phyloP scores from a whole-genome alignment of 2,329 filamentous ascomycete species.

The Penicillium sp. region DNA sequence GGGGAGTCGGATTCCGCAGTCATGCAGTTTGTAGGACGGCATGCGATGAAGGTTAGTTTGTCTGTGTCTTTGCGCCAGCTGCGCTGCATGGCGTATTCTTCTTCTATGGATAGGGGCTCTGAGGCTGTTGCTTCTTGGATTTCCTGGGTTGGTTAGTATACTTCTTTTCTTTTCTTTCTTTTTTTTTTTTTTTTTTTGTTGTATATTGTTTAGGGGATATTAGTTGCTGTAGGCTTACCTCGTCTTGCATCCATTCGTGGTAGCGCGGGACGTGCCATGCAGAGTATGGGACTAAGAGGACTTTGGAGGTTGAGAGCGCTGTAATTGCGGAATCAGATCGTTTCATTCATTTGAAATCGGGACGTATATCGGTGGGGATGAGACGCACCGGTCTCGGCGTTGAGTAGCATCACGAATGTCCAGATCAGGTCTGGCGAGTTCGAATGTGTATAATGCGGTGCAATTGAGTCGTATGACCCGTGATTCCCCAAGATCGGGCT shows the following conservation, averaged over 20 bases:
- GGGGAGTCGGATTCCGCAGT: conserved; percentile 51
- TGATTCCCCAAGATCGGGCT: too few species aligned
- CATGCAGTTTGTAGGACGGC: conserved; percentile 44
- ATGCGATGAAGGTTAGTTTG: conserved; percentile 90
- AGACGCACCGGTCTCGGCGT: conserved; percentile 31
- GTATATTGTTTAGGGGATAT: too few species aligned
- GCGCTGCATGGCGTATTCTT: conserved; percentile 87
- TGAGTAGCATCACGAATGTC: conserved; percentile 26
- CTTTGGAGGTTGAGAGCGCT: conserved; percentile 63
- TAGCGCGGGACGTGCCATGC: conserved; percentile 75
- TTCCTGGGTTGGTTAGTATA: conserved; percentile 37
- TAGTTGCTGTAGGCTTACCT: conserved; percentile 39
- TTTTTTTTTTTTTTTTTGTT: too few species aligned
- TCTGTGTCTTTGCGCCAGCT: conserved; percentile 77
- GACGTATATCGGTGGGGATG: conserved; percentile 1
- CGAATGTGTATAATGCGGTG: not conserved
- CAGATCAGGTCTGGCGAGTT: not conserved
- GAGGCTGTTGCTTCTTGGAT: conserved; percentile 84
- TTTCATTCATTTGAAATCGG: not conserved
- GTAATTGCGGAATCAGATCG: not conserved
- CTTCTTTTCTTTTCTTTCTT: not conserved
- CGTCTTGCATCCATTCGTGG: conserved; percentile 87
- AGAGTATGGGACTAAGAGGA: conserved; percentile 80
- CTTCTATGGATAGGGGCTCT: conserved; percentile 69
- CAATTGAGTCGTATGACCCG: not conserved